Base-by-base conservation (phyloP, 2,329 filamentous ascomycete species). In the Aspergillus luchuensis region DNA sequence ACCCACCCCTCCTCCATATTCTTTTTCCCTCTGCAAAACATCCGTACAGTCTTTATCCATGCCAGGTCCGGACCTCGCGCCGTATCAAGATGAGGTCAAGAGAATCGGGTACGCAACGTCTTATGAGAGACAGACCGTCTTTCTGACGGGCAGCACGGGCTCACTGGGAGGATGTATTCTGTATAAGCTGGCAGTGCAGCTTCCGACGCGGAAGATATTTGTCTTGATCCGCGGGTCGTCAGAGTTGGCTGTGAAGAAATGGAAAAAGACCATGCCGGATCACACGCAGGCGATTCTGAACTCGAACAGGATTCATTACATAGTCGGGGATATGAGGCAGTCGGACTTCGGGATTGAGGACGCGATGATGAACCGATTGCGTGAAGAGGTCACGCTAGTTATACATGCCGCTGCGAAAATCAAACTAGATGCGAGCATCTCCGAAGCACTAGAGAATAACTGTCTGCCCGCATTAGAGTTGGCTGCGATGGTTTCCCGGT, bases 331-430 rank as follows among this genome's bases (percentile, higher is more conserved):
- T 41, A 72, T 75, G 17, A 66, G 45, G 33, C 30, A 57, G n/a
- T 19, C 64, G 1, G 57, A 72, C 45, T 72, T 74, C 15, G 69
- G 70, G 2, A 67, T 75, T 15, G 54, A 68, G 4, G 7, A 56
- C 5, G 33, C 25, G 1, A 49, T 57, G 11, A 39, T 74, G 17
- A 39, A 63, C 15, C 49, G 58, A 17, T 56, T 75, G 13, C 66
- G 64, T 8, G 60, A 67, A n/a, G 61, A 73, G 58, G 69, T 74
- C n/a, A 75, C 72, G 1, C 57, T 73, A 8, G 68, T 70, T 3
- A 74, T 75, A 8, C 72, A 75, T 36, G 62, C 72, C 1, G 72
- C 72, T 8, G 72, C 72, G n/a, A 73, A 67, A 15, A 75, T 74
- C 56, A 65, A 66, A 1, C 66, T 75, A 3, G 69, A 72, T 30